Base-by-base conservation (phyloP, 352 stramenopile species). In the Pythium dissimile region DNA sequence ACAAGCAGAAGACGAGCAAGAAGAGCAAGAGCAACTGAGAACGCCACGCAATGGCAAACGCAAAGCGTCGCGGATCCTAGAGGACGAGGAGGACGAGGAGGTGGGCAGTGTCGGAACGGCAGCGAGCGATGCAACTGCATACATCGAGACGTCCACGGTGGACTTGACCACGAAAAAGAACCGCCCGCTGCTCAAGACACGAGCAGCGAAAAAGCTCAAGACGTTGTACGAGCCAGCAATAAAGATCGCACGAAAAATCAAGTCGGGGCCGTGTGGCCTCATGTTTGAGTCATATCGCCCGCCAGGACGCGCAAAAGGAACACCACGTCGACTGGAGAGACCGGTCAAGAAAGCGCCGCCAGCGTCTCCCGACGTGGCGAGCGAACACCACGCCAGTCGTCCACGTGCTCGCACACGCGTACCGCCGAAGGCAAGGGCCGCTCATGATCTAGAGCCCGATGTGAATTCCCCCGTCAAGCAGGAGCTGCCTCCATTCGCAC, bases 131-230 rank as follows among this genome's bases (percentile, higher is more conserved):
- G 28, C 42, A 4, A 46, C 35, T 15, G 37, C 16, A 1, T 9
- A 52, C 7, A 52, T 30, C 24, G 46, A 28, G 30, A 28, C 27
- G 2, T 63, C 38, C 27, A 57, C 20, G 1, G 38, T 10, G n/a
- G n/a, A n/a, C n/a, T n/a, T n/a, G 20, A 37, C 44, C 7, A 51
- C 20, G 5, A 26, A 38, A n/a, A 16, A 41, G 24, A 63, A 63
- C 47, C 49, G 48, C 21, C 57, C 57, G 5, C 34, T 59, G n/a
- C 42, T 65, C 21, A 49, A 35, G 34, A 59, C 57, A 10, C 16
- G 24, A n/a, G 48, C 16, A 13, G 58, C 10, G 30, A 56, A 63
- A 46, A 55, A 51, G 34, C 45, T 38, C 2, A 50, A 37, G 34
- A n/a, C n/a, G n/a, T 18, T 35, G 18, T 54, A 61, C 10, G 16